These are phyloP conservation scores for Oryza rufipogon DNA, from an alignment of 176 grass and related monocot genomes.

Conservation along the genomic window DNA sequence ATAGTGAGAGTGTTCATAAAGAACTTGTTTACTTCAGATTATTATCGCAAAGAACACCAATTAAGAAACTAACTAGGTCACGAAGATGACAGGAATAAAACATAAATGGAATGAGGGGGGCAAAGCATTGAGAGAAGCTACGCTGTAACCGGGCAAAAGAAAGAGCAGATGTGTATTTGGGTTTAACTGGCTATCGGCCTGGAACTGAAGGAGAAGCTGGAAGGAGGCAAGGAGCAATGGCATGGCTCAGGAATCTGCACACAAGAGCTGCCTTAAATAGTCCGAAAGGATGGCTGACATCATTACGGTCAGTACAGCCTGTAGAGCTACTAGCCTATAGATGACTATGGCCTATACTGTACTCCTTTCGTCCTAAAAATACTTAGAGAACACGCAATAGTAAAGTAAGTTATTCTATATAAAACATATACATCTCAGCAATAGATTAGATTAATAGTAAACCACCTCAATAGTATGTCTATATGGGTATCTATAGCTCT, in stretches of 20 bases:
- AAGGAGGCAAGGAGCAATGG: not conserved
- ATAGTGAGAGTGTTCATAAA: not conserved
- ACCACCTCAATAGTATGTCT: no score
- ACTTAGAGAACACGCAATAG: no score
- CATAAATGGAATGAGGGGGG: not conserved
- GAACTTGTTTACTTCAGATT: not conserved
- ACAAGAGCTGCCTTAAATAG: constrained; percentile 62
- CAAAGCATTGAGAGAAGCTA: not conserved
- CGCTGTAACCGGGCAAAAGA: not conserved
- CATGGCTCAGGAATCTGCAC: constrained; percentile 34
- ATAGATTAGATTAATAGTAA: no score
- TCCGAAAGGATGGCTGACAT: constrained; percentile 47
- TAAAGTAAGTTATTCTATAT: no score
- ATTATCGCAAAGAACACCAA: not conserved
- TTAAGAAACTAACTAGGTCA: not conserved
- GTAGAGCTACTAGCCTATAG: constrained; percentile 1
- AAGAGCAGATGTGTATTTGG: not conserved
- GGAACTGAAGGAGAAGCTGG: not conserved
- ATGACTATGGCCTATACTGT: not conserved
- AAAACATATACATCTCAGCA: no score
- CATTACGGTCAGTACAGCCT: constrained; percentile 37
- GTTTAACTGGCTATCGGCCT: not conserved
- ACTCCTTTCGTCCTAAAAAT: no score
- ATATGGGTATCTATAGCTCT: no score
- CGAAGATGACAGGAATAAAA: not conserved